Evolutionary conservation across 768 basidiomycete species (phyloP).

Genomic region (Rhizopogon sp.): DNA sequence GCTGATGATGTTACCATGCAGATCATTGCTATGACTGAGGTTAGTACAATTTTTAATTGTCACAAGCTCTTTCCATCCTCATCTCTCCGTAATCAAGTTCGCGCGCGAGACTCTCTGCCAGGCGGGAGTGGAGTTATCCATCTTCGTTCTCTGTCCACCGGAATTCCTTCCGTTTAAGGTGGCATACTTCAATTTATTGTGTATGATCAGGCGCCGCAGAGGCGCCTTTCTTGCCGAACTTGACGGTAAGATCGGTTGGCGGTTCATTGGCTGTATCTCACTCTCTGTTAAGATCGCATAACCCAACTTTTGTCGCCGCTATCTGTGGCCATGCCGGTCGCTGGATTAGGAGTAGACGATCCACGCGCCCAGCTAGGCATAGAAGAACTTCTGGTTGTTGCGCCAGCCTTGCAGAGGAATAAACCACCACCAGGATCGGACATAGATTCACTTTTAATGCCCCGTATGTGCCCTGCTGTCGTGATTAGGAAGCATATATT

Average conservation of each 20-base stretch:
- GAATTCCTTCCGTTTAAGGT: constrained; percentile 37
- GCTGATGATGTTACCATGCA: constrained; percentile 13
- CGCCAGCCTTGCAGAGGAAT: constrained; percentile 11
- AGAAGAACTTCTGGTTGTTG: constrained; percentile 23
- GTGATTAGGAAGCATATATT: neutral
- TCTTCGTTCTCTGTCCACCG: constrained; percentile 41
- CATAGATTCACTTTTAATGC: constrained; percentile 24
- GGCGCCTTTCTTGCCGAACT: constrained; percentile 20
- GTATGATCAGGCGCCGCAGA: constrained; percentile 33
- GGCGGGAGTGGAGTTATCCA: constrained; percentile 38
- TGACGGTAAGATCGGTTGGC: constrained; percentile 14
- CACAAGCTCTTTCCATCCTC: neutral
- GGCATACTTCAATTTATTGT: constrained; percentile 45
- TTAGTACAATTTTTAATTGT: constrained; percentile 23
- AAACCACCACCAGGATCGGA: constrained; percentile 1
- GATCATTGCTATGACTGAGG: constrained; percentile 50
- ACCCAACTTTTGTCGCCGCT: constrained; percentile 29
- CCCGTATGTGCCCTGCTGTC: constrained; percentile 27
- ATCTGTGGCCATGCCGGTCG: constrained; percentile 22
- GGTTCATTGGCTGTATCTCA: constrained; percentile 1
- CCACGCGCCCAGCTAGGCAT: constrained; percentile 30
- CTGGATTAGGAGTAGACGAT: constrained; percentile 19
- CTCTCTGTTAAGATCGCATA: constrained; percentile 22
- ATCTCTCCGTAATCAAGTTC: constrained; percentile 27
- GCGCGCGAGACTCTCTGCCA: constrained; percentile 41